phyloP scores from a whole-genome alignment of 2,329 filamentous ascomycete genomes.

The Fusarium equiseti region DNA sequence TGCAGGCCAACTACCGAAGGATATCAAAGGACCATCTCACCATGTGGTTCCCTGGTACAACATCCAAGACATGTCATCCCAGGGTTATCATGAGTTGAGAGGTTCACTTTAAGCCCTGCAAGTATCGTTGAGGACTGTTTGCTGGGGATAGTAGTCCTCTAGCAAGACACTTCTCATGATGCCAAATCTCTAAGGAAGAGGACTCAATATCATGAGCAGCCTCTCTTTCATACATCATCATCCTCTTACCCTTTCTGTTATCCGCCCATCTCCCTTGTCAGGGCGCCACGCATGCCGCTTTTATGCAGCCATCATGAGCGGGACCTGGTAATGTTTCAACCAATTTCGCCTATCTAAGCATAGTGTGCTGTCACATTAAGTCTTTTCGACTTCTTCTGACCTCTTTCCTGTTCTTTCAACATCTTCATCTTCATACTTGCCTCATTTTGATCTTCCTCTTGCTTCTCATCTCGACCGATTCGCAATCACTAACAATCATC shows the following conservation, averaged over 20 bases:
- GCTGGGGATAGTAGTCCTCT: not conserved
- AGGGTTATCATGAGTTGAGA: conserved; percentile 9
- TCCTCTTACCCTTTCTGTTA: conserved; percentile 5
- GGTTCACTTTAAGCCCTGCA: conserved; percentile 12
- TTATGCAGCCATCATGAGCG: conserved; percentile 29
- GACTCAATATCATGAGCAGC: conserved; percentile 12
- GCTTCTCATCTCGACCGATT: not conserved
- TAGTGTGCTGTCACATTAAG: conserved; percentile 39
- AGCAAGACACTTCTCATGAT: not conserved
- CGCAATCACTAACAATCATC: conserved; percentile 45
- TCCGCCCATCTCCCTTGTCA: conserved; percentile 17
- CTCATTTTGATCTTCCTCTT: not conserved
- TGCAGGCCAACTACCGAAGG: conserved; percentile 30
- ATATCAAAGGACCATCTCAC: conserved; percentile 20
- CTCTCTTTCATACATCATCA: conserved; percentile 19
- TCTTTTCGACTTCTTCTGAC: conserved; percentile 8
- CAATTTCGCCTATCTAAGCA: conserved; percentile 36
- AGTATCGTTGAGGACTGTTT: not conserved
- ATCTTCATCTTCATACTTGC: not conserved
- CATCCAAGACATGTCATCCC: conserved; percentile 39
- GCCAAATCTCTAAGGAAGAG: not conserved
- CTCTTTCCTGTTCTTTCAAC: conserved; percentile 19
- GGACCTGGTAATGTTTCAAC: conserved; percentile 39
- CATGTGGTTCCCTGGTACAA: conserved; percentile 37
- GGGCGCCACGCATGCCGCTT: conserved; percentile 31